Conservation (phyloP, 768 basidiomycete genomes). For the Paxillus ammoniavirescens region DNA sequence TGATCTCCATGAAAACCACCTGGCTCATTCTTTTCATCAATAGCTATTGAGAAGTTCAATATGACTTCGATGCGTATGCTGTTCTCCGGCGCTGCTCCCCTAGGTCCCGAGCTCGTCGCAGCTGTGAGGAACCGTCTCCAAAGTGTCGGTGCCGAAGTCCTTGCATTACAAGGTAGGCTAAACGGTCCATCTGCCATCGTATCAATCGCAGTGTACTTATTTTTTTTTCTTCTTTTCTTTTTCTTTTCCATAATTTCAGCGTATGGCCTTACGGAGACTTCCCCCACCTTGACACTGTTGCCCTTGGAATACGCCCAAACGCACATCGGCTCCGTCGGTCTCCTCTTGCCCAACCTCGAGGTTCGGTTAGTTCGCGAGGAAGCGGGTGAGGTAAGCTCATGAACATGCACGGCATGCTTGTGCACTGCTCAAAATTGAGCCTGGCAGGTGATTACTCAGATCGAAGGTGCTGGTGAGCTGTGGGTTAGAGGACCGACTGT, state of each 20-base stretch:
- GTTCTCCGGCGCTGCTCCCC: constrained; percentile 78
- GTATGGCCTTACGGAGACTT: constrained; percentile 82
- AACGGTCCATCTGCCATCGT: neutral
- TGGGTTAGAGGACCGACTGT: constrained; percentile 78
- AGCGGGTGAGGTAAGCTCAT: constrained; percentile 40
- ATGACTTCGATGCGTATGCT: constrained; percentile 56
- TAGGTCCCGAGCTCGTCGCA: constrained; percentile 60
- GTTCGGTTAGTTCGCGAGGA: constrained; percentile 68
- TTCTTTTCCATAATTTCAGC: constrained; percentile 46
- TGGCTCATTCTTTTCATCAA: neutral
- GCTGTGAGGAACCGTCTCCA: constrained; percentile 42
- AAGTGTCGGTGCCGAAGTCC: constrained; percentile 39
- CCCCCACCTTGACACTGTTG: constrained; percentile 65
- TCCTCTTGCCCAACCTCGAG: constrained; percentile 72
- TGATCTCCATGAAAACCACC: neutral
- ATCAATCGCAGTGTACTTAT: neutral
- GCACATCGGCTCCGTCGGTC: constrained; percentile 67
- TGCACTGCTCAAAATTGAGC: neutral
- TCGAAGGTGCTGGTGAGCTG: constrained; percentile 64
- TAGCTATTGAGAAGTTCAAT: constrained; percentile 67
- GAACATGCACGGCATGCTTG: too few species aligned
- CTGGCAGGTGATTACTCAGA: constrained; percentile 24
- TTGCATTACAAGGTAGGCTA: constrained; percentile 51
- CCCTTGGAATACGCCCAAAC: constrained; percentile 38
- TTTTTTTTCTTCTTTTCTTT: too few species aligned